Evolutionary conservation across 2,329 filamentous ascomycete genomes (phyloP).

Genomic region (Achaetomium macrosporum): DNA sequence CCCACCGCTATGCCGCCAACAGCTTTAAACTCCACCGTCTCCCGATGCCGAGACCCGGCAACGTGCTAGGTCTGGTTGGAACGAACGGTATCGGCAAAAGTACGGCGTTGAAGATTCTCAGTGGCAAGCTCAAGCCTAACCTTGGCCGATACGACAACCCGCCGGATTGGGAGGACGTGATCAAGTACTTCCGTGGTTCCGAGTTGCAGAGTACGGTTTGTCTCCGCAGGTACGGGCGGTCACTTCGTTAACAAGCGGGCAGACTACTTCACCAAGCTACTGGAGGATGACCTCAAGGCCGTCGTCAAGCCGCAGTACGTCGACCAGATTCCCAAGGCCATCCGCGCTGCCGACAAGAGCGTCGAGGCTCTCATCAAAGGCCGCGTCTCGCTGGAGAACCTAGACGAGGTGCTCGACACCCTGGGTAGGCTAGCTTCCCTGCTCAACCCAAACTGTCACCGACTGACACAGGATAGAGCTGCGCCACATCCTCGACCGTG

Average conservation of each 20-base stretch:
- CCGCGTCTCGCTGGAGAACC: conserved; percentile 70
- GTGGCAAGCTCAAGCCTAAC: conserved; percentile 97
- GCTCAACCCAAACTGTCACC: neutral
- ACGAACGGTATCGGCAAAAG: conserved; percentile 99
- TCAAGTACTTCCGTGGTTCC: conserved; percentile 96
- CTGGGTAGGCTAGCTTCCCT: conserved; percentile 48
- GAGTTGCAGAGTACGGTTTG: conserved; percentile 74
- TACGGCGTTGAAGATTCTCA: conserved; percentile 98
- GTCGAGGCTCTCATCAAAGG: conserved; percentile 74
- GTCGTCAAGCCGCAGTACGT: conserved; percentile 99
- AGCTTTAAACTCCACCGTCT: conserved; percentile 98
- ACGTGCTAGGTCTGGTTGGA: conserved; percentile 92
- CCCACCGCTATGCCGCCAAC: conserved; percentile 97
- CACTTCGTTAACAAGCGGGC: conserved; percentile 11
- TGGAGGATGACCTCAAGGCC: conserved; percentile 95
- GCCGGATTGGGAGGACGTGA: conserved; percentile 97
- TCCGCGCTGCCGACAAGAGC: conserved; percentile 72
- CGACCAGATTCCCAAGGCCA: conserved; percentile 91
- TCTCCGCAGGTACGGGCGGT: conserved; percentile 16
- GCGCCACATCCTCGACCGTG: conserved; percentile 83
- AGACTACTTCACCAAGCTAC: conserved; percentile 98
- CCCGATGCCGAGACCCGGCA: conserved; percentile 90
- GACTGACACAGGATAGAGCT: conserved; percentile 52
- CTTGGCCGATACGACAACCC: conserved; percentile 92
- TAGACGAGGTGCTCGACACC: conserved; percentile 73